Evolutionary conservation across 2,329 filamentous ascomycete species (phyloP), one percentile per base, ranked within the genome.

Genomic region (Fusarium denticulatum): DNA sequence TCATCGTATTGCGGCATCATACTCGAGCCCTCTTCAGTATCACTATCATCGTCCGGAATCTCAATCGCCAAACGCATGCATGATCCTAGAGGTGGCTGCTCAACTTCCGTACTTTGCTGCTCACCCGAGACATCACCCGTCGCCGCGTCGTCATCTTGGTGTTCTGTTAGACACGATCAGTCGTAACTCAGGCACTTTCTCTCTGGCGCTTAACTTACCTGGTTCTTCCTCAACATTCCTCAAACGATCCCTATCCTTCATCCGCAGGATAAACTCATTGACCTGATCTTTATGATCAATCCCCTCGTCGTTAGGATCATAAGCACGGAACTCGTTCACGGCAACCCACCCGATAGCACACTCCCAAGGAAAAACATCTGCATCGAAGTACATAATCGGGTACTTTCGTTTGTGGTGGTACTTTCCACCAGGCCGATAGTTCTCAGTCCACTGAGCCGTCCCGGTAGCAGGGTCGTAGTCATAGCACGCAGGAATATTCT

Each of bases 351-450:
- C 32, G 0, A 37, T 26, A 16, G 16, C n/a, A 0, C 50, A 53
- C 0, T 52, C n/a, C 32, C 47, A 36, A 2, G 47, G 47, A 22
- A 52, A 36, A 2, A 24, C n/a, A 1, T 18, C 12, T 11, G 45
- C 45, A 0, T 47, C 45, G 24, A 47, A 1, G 26, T 47, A 47
- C 45, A 47, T 47, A 0, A 47, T 3, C 0, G 45, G 45, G 0
- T 47, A 47, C 18, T 47, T 47, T 1, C 45, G 26, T 2, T 3
- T 47, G 3, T 47, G 6, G 1, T 47, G 20, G 3, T 5, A 47
- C 2, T 28, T 47, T 0, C 26, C 26, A 0, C 45, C 45, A 0
- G 45, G 45, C 1, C 45, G 13, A 5, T 47, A 47, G 3, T 28
- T 10, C 20, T 47, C 45, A 0, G 45, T 6, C 49, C 49, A 53